These are phyloP conservation scores for Rosa hybrid DNA, from an alignment of 331 rosid genomes.

Conservation along the genomic window DNA sequence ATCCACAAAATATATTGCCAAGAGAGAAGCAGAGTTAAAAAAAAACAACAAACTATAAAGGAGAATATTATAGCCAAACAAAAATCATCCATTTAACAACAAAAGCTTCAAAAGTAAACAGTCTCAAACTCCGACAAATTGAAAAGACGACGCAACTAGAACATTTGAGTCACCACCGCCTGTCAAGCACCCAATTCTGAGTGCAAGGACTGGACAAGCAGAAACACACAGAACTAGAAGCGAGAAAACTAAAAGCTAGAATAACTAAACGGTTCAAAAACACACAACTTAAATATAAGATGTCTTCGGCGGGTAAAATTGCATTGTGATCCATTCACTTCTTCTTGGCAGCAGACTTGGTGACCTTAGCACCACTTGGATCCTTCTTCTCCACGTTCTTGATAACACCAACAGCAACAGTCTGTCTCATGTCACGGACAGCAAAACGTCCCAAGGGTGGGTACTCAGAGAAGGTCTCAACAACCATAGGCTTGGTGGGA, in stretches of 20 bases:
- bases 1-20: too few species aligned
- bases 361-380: slow-evolving; percentile 56
- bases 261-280: slow-evolving; percentile 1
- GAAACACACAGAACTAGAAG: background rate
- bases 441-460: slow-evolving; percentile 35
- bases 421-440: slow-evolving; percentile 49
- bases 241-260: background rate
- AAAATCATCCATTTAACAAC: too few species aligned
- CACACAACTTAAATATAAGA: slow-evolving; percentile 19
- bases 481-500: slow-evolving; percentile 56
- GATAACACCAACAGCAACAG: slow-evolving; percentile 68
- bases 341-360: slow-evolving; percentile 74
- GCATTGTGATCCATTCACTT: slow-evolving; percentile 41
- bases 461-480: slow-evolving; percentile 44
- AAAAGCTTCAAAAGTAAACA: background rate
- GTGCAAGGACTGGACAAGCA: slow-evolving; percentile 15
- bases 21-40: background rate
- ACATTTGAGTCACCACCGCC: slow-evolving; percentile 29
- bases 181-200: slow-evolving; percentile 42
- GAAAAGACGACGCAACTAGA: background rate
- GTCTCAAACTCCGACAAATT: background rate
- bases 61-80: background rate
- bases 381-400: slow-evolving; percentile 83
- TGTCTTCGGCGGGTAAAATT: background rate
- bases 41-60: background rate